Evolutionary conservation across 371 early-diverging fungal species (phyloP), one percentile per base, ranked within the genome.

Genomic region (Lichtheimia corymbifera): DNA sequence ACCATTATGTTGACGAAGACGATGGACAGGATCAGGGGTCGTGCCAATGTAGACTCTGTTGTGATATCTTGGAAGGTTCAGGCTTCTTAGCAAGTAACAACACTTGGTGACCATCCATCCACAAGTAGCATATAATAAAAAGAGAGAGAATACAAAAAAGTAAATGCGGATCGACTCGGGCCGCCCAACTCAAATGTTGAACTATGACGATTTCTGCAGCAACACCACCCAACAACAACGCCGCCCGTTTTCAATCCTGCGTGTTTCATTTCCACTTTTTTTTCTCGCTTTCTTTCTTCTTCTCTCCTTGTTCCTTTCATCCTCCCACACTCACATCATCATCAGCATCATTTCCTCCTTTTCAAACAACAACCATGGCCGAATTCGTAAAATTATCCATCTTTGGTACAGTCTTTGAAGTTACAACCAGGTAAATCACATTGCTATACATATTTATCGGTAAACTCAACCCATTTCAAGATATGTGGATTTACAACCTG

Each of bases 351-450:
- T 35, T 35, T 9, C 9, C 35, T 35, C 35, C 35, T 35, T 35
- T 2, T 28, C 4, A 28, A 5, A 28, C 28, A 5, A 28, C 28
- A n/a, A 18, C 50, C 17, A 91, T 90, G 91, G 90, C 90, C 45
- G 93, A 91, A 75, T 94, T 92, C 71, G 86, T 89, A 43, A 89
- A 90, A 53, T 83, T 90, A 51, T 89, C 90, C 52, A 91, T 96
- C 61, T 96, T 94, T 70, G 96, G 96, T 62, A 94, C 94, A 40
- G 86, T 94, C 43, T 96, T 96, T 65, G 95, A 96, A 76, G 93
- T 96, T 58, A 93, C 95, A 9, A 89, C 89, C 50, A 85, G 94
- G 90, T 90, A 84, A 12, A 4, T 51, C 4, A 50, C 15, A n/a
- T n/a, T 49, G 12, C 22, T 50, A 2, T 20, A 20, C 22, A 18